A percentile compares a stretch with the other conserved stretches of the same genome.
phyloP scores from a whole-genome alignment of 805 yeast genomes.

The Pichia insulana region DNA sequence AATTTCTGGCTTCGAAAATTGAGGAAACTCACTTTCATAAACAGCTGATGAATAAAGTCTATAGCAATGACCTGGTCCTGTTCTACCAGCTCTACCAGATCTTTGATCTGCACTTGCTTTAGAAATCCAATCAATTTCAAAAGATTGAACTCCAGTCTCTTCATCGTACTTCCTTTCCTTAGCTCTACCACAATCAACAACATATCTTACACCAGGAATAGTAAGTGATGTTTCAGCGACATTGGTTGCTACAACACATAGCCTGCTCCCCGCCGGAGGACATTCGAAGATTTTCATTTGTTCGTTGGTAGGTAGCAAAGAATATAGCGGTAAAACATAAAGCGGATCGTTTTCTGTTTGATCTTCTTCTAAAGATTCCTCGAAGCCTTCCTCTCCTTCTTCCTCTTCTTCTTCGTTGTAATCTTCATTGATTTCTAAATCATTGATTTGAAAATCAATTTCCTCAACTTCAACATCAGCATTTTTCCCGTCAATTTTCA shows the following conservation, averaged over 20 bases:
- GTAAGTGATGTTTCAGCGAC: conserved; percentile 97
- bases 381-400: conserved; percentile 57
- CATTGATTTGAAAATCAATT: conserved; percentile 50
- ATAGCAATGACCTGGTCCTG: conserved; percentile 97
- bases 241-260: conserved; percentile 92
- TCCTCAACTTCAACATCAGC: conserved; percentile 83
- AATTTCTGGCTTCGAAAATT: conserved; percentile 84
- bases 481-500: conserved; percentile 46
- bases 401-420: conserved; percentile 36
- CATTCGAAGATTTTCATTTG: conserved; percentile 86
- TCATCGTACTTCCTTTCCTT: conserved; percentile 81
- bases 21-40: conserved; percentile 74
- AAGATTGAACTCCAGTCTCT: conserved; percentile 85
- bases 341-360: conserved; percentile 71
- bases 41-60: conserved; percentile 90
- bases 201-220: conserved; percentile 90
- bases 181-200: conserved; percentile 89
- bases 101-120: conserved; percentile 96
- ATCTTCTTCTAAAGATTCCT: conserved; percentile 62
- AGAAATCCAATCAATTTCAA: conserved; percentile 83
- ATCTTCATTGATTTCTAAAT: conserved; percentile 31
- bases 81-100: conserved; percentile 76
- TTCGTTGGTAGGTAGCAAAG: conserved; percentile 86
- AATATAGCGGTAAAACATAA: conserved; percentile 86
- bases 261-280: conserved; percentile 78